Evolutionary conservation across 257 asterid species (phyloP).

Genomic region (Solanum medicagineum): DNA sequence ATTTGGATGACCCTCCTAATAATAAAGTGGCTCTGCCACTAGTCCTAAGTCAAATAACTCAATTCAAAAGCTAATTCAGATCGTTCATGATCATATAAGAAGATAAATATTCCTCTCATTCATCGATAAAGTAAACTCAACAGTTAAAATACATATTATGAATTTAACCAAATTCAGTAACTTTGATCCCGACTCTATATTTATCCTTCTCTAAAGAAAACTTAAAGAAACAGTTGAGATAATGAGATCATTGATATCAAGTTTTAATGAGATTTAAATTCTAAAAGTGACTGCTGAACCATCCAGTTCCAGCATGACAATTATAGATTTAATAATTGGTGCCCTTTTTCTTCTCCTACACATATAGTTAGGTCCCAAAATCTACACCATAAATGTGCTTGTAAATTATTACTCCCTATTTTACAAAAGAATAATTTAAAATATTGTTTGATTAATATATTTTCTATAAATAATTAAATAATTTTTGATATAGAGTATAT

Average conservation of each 20-base stretch:
- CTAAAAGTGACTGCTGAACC: background rate
- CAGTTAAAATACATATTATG: background rate
- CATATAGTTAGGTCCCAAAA: background rate
- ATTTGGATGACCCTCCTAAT: too few species aligned
- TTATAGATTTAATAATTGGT: background rate
- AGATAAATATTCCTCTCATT: background rate
- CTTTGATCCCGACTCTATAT: rapidly evolving
- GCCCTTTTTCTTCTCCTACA: background rate
- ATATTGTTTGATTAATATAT: too few species aligned
- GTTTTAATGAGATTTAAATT: background rate
- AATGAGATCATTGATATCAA: background rate
- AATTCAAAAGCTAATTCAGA: background rate
- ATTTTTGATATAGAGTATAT: too few species aligned
- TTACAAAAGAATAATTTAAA: too few species aligned
- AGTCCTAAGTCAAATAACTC: background rate
- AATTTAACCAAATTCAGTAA: background rate
- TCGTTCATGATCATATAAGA: background rate
- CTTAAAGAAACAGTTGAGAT: background rate
- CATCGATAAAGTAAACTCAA: background rate
- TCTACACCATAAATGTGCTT: background rate
- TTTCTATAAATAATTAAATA: too few species aligned
- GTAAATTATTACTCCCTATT: background rate
- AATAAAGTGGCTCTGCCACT: too few species aligned
- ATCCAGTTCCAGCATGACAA: background rate
- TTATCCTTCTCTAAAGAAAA: background rate